Evolutionary conservation across 176 grass and related monocot genomes (phyloP), one percentile per base, ranked within the genome.

Genomic region (Ensete glaucum): DNA sequence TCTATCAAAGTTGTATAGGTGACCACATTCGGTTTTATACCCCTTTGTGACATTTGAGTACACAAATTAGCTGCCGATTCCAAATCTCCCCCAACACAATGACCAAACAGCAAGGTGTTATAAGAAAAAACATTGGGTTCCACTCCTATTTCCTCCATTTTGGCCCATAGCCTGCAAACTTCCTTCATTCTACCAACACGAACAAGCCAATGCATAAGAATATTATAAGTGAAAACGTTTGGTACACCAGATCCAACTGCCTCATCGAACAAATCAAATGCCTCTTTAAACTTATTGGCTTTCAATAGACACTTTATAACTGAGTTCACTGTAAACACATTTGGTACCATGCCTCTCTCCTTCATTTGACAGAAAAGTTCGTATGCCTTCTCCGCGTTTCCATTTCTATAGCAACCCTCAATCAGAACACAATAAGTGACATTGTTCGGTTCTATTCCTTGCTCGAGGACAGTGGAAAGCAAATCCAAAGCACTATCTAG

Each of bases 1-100:
- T 81, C 81, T 85, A 96, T 90, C 27, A 96, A 77, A 78, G 73
- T 86, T 65, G 87, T 66, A 75, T 84, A 96, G 43, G 93, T 96
- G 69, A 90, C 52, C 24, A n/a, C 73, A 92, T 84, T 96, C 53
- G 87, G 93, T n/a, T 27, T 62, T 57, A 88, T 67, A 52, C 93
- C 87, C 72, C 82, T 82, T 53, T 72, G 23, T 50, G 54, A 56
- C 81, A 96, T 92, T 74, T 96, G 83, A 72, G 81, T 73, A 79
- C 81, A 90, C 54, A 96, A 78, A 57, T 79, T 82, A 65, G 76
- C 19, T 25, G 93, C 87, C 62, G 82, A 82, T 85, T 96, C 88
- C 82, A 96, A 81, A 76, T 58, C 52, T 29, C 89, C 85, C 21
- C 83, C 83, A 71, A 71, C 66, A 80, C 93, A 92, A 76, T 85